phyloP scores from a whole-genome alignment of 768 basidiomycete genomes.

The Kwoniella botswanensis region DNA sequence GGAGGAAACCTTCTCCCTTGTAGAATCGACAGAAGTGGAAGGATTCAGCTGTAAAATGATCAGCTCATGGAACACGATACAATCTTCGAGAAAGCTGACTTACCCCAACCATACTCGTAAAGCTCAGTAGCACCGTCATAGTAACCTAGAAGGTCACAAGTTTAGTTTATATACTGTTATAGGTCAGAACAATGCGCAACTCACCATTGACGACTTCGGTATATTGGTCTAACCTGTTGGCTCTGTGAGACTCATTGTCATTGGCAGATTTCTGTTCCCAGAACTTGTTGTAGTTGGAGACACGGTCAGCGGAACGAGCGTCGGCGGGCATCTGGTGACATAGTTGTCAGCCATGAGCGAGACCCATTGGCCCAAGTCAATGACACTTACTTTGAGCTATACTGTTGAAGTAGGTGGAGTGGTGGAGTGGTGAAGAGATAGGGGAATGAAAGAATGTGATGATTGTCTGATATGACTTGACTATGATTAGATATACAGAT shows the following conservation, averaged over 20 bases:
- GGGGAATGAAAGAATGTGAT: background rate
- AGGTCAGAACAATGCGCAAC: constrained; percentile 33
- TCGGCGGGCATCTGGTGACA: constrained; percentile 24
- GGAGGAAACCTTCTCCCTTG: constrained; percentile 68
- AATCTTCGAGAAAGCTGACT: background rate
- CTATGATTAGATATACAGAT: background rate
- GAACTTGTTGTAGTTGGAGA: constrained; percentile 73
- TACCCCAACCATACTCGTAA: constrained; percentile 78
- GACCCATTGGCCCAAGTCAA: background rate
- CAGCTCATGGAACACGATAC: constrained; percentile 1
- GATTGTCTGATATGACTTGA: background rate
- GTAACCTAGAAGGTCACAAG: constrained; percentile 67
- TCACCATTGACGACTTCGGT: constrained; percentile 91
- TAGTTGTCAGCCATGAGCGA: background rate
- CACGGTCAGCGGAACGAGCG: constrained; percentile 29
- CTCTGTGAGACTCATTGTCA: constrained; percentile 70
- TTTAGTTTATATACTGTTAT: background rate
- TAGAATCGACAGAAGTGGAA: constrained; percentile 99
- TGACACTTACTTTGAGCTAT: background rate
- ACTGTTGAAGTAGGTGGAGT: constrained; percentile 11
- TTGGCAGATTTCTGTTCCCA: constrained; percentile 82
- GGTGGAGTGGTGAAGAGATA: background rate
- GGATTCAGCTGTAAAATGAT: constrained; percentile 69
- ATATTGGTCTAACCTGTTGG: constrained; percentile 78
- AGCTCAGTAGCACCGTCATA: constrained; percentile 95